phyloP scores from a whole-genome alignment of 768 basidiomycete species.

The Psilocybe subaeruginosa region DNA sequence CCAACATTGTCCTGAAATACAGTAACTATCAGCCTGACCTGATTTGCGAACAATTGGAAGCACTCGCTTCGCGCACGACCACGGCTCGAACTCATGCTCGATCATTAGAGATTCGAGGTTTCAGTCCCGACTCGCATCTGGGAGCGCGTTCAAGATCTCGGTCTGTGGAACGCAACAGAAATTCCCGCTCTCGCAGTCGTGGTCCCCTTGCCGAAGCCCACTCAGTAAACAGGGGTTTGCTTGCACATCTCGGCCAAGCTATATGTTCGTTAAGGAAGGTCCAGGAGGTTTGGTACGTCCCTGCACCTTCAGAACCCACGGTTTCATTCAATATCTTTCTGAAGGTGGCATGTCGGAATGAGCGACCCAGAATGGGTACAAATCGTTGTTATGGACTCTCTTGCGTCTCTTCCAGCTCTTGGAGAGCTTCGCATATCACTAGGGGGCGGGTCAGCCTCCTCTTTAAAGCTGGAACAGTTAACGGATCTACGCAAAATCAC shows the following conservation, averaged over 20 bases:
- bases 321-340: background rate
- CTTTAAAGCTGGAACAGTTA: conserved; percentile 19
- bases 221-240: conserved; percentile 15
- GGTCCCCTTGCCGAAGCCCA: conserved; percentile 22
- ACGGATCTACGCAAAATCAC: conserved; percentile 20
- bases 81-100: conserved; percentile 18
- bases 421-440: conserved; percentile 19
- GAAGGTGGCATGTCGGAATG: conserved; percentile 23
- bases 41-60: conserved; percentile 23
- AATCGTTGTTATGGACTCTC: conserved; percentile 24
- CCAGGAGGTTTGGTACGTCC: conserved; percentile 20
- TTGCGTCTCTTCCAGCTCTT: conserved; percentile 18
- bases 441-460: conserved; percentile 16
- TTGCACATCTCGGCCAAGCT: conserved; percentile 21
- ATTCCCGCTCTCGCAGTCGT: conserved; percentile 23
- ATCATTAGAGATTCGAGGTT: conserved; percentile 23
- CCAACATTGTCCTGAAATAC: conserved; percentile 24
- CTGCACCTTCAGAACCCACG: background rate
- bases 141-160: conserved; percentile 23
- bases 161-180: conserved; percentile 19
- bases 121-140: conserved; percentile 23
- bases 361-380: conserved; percentile 25
- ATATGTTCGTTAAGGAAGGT: conserved; percentile 23
- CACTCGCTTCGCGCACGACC: conserved; percentile 19
- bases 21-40: conserved; percentile 25